phyloP scores from a whole-genome alignment of 768 basidiomycete species.

The Kwoniella heveanensis region DNA sequence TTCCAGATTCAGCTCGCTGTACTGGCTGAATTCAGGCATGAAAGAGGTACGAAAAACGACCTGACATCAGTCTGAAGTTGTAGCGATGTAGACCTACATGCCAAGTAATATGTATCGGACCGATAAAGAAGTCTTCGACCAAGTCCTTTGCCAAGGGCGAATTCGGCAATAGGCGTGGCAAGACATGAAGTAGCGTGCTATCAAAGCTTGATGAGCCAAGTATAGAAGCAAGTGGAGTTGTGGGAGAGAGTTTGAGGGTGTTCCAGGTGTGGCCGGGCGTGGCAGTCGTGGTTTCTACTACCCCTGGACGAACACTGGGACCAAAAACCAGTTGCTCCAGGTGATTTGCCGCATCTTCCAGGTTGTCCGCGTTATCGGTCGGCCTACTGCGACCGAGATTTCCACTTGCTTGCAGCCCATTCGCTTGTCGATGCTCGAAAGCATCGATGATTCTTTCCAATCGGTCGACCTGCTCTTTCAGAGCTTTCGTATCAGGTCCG shows the following conservation, averaged over 20 bases:
- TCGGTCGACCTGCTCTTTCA: slow-evolving; percentile 1
- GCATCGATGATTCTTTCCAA: slow-evolving; percentile 11
- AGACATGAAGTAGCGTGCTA: slow-evolving; percentile 2
- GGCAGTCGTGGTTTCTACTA: slow-evolving; percentile 2
- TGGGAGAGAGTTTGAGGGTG: neutral
- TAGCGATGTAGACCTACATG: slow-evolving; percentile 10
- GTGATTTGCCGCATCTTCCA: slow-evolving; percentile 7
- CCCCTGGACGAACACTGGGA: slow-evolving; percentile 13
- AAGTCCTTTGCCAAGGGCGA: neutral
- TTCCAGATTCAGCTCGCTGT: neutral
- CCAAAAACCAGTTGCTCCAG: slow-evolving; percentile 14
- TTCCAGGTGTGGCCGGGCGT: neutral
- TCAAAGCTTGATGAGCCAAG: neutral
- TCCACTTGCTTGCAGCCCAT: neutral
- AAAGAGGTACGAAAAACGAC: slow-evolving; percentile 7
- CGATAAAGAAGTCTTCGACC: slow-evolving; percentile 11
- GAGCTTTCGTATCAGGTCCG: neutral
- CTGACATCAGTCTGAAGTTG: neutral
- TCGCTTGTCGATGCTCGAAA: neutral
- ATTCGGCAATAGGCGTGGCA: slow-evolving; percentile 10
- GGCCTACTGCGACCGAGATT: neutral
- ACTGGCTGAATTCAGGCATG: neutral
- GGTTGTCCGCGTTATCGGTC: neutral
- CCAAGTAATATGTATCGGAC: slow-evolving; percentile 14
- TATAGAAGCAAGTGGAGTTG: neutral